phyloP scores from a whole-genome alignment of 352 stramenopile genomes.

The Globisporangium middletonii region DNA sequence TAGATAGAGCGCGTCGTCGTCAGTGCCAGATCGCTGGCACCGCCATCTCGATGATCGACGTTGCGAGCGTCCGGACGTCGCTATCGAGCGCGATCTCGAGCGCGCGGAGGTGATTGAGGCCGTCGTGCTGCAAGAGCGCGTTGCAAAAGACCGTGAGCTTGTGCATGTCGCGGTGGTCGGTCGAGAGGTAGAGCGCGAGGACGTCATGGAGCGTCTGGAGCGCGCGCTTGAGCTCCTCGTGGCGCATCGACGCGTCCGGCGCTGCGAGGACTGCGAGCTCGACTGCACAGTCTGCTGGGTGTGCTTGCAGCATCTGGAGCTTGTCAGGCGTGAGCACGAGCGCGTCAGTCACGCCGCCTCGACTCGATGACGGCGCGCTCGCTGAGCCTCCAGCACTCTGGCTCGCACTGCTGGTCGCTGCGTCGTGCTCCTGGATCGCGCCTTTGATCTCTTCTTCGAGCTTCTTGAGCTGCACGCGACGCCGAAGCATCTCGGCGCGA shows the following conservation, averaged over 20 bases:
- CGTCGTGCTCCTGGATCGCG: slow-evolving; percentile 43
- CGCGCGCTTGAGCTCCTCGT: slow-evolving; percentile 33
- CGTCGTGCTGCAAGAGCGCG: slow-evolving; percentile 66
- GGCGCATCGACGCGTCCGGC: neutral
- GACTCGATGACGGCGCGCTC: slow-evolving; percentile 8
- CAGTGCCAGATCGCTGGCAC: slow-evolving; percentile 79
- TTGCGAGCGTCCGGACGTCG: slow-evolving; percentile 52
- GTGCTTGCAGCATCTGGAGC: slow-evolving; percentile 47
- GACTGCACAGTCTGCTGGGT: slow-evolving; percentile 49
- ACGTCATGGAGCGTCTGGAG: slow-evolving; percentile 66
- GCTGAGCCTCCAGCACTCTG: neutral
- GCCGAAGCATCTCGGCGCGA: slow-evolving; percentile 55
- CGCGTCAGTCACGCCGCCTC: slow-evolving; percentile 38
- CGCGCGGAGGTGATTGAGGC: slow-evolving; percentile 52
- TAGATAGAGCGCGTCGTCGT: neutral
- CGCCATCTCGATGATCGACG: slow-evolving; percentile 76
- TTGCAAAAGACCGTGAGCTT: slow-evolving; percentile 84
- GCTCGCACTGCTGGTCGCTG: slow-evolving; percentile 1
- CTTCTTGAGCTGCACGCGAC: slow-evolving; percentile 56
- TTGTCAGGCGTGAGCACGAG: slow-evolving; percentile 9
- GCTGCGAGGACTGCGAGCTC: slow-evolving; percentile 45
- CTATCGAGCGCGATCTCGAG: slow-evolving; percentile 46
- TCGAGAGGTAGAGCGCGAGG: slow-evolving; percentile 60
- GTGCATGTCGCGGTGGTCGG: slow-evolving; percentile 67
- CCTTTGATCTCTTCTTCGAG: slow-evolving; percentile 70